These are phyloP conservation scores for Clonostachys rosea DNA, from an alignment of 2,329 filamentous ascomycete genomes.

Conservation along the genomic window DNA sequence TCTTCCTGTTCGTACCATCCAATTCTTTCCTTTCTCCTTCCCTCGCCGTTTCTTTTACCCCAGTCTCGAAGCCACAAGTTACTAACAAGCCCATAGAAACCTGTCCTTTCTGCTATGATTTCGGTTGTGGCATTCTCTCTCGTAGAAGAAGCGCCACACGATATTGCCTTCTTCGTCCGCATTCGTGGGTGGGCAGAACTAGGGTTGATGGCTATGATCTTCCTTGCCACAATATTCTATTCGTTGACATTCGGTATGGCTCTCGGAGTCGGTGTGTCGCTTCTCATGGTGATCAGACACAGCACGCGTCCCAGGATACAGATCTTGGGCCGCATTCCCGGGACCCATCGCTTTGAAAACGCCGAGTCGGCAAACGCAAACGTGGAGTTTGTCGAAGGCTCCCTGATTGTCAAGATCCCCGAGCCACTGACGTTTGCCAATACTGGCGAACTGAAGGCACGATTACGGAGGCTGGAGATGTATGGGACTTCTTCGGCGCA, in stretches of 20 bases:
- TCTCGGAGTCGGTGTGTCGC: constrained; percentile 84
- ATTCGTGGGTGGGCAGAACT: constrained; percentile 87
- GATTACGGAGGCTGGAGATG: constrained; percentile 77
- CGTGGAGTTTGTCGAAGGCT: constrained; percentile 87
- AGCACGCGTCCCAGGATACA: constrained; percentile 91
- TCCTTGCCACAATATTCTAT: constrained; percentile 90
- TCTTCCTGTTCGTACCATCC: constrained; percentile 65
- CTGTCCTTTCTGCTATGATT: constrained; percentile 89
- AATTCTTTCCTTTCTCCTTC: background rate
- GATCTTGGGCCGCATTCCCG: constrained; percentile 85
- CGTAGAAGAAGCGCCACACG: constrained; percentile 91
- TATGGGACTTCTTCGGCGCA: constrained; percentile 86
- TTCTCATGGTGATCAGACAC: constrained; percentile 86
- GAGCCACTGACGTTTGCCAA: constrained; percentile 97
- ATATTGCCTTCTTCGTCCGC: constrained; percentile 82
- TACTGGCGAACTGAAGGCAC: constrained; percentile 83
- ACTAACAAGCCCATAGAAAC: constrained; percentile 57
- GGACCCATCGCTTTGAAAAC: constrained; percentile 80
- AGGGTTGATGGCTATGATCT: constrained; percentile 83
- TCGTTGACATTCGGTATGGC: constrained; percentile 91
- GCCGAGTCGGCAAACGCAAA: constrained; percentile 68
- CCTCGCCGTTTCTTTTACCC: background rate
- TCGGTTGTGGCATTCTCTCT: constrained; percentile 92
- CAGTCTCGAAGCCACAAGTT: background rate
- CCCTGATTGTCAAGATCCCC: constrained; percentile 94